Evolutionary conservation across 805 yeast genomes (phyloP).

Genomic region (Metschnikowia gruessii): DNA sequence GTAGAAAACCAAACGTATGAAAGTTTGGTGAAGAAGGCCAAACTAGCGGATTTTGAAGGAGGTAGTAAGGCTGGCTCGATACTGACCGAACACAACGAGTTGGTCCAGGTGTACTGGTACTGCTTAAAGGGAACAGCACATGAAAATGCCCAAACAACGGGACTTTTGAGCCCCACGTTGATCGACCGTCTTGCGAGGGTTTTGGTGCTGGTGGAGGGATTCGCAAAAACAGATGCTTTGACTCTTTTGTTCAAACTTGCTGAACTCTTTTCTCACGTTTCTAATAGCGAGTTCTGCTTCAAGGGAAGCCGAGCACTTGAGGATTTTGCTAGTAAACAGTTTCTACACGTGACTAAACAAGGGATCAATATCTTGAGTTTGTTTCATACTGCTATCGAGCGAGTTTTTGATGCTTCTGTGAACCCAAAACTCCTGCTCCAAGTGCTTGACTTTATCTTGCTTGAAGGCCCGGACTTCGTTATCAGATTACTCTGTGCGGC

Average conservation of each 20-base stretch:
- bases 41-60: slow-evolving; percentile 6
- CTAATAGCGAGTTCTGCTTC: slow-evolving; percentile 30
- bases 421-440: slow-evolving; percentile 6
- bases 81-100: slow-evolving; percentile 16
- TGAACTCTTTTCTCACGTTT: slow-evolving; percentile 12
- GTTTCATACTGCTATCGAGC: slow-evolving; percentile 18
- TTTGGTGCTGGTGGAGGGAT: slow-evolving; percentile 20
- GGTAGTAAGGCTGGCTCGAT: background rate
- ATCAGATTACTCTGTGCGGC: slow-evolving; percentile 27
- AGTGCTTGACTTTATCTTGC: slow-evolving; percentile 35
- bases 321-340: slow-evolving; percentile 27
- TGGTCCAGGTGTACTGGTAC: slow-evolving; percentile 31
- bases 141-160: background rate
- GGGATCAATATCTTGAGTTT: slow-evolving; percentile 31
- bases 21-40: slow-evolving; percentile 30
- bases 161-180: background rate
- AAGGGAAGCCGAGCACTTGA: slow-evolving; percentile 37
- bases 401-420: background rate
- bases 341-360: slow-evolving; percentile 34
- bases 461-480: slow-evolving; percentile 41
- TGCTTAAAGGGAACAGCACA: slow-evolving; percentile 20
- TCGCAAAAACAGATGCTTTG: slow-evolving; percentile 28
- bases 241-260: slow-evolving; percentile 34
- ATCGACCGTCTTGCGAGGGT: slow-evolving; percentile 7
- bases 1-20: slow-evolving; percentile 29